phyloP scores from a whole-genome alignment of 768 basidiomycete genomes.

The Mycena filopes region DNA sequence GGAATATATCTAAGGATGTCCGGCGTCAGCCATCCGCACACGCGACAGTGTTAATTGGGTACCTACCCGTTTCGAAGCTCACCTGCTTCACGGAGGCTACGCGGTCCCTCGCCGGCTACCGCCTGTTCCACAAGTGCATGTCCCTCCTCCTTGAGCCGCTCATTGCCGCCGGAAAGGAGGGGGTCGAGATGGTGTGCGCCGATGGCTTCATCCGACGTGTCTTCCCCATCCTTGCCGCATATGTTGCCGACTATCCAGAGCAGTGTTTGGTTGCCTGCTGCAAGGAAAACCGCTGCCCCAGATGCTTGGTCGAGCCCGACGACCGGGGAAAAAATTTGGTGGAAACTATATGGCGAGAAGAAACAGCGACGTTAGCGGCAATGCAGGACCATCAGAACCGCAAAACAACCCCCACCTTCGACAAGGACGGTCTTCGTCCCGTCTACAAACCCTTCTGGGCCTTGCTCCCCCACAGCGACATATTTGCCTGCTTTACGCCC shows the following conservation, averaged over 20 bases:
- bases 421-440: not conserved
- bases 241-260: not conserved
- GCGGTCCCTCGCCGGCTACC: conserved; percentile 26
- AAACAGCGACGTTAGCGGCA: not conserved
- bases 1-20: not conserved
- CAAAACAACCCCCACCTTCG: not conserved
- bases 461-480: not conserved
- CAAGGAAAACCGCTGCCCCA: conserved; percentile 2
- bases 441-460: not conserved
- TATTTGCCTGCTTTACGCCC: not conserved
- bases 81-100: not conserved
- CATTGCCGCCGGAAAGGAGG: conserved; percentile 31
- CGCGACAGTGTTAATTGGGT: not conserved
- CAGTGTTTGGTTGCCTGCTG: not conserved
- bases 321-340: conserved; percentile 27
- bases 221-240: not conserved
- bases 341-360: not conserved
- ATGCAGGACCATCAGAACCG: not conserved
- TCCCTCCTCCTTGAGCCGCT: conserved; percentile 32
- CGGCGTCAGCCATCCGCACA: not conserved
- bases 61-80: not conserved
- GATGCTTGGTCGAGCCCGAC: conserved; percentile 17
- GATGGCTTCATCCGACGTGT: not conserved
- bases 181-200: not conserved
- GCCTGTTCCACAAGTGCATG: conserved; percentile 48